phyloP scores from a whole-genome alignment of 257 asterid species.

The Penstemon davidsonii region DNA sequence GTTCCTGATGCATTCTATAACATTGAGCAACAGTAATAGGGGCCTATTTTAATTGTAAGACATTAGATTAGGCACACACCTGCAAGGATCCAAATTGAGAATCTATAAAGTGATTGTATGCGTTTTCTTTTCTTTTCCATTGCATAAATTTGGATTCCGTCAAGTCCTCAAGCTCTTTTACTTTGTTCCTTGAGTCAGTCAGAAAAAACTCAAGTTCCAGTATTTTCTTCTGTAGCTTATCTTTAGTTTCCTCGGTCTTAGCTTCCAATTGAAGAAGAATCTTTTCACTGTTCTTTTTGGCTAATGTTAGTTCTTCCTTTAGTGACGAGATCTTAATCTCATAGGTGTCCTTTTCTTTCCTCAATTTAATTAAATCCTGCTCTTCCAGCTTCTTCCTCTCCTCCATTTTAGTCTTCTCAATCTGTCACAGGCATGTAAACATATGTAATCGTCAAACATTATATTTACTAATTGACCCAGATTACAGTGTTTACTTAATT shows the following conservation, averaged over 20 bases:
- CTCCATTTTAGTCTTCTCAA: conserved; percentile 69
- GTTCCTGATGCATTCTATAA: conserved; percentile 50
- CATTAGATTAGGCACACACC: conserved; percentile 47
- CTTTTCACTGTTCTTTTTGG: conserved; percentile 55
- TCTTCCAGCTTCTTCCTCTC: conserved; percentile 63
- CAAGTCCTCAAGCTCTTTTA: conserved; percentile 76
- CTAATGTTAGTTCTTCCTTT: conserved; percentile 52
- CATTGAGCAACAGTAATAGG: conserved; percentile 15
- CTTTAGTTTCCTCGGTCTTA: conserved; percentile 54
- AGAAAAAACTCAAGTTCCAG: conserved; percentile 62
- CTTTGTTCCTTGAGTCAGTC: conserved; percentile 65
- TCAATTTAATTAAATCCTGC: conserved; percentile 53
- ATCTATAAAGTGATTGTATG: conserved; percentile 67
- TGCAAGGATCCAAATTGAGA: conserved; percentile 69
- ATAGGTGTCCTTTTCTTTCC: conserved; percentile 54
- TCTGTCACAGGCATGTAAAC: conserved; percentile 43
- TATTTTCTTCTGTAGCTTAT: conserved; percentile 59
- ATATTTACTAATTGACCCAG: conserved; percentile 10
- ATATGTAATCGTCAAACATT: not conserved
- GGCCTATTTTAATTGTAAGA: conserved; percentile 14
- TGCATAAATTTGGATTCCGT: conserved; percentile 69
- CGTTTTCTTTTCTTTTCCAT: conserved; percentile 81
- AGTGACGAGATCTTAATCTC: conserved; percentile 58
- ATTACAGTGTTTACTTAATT: too few relatives aligned
- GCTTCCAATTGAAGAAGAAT: conserved; percentile 49